These are phyloP conservation scores for Phytophthora niederhauseri DNA, from an alignment of 352 stramenopile genomes.

Conservation along the genomic window DNA sequence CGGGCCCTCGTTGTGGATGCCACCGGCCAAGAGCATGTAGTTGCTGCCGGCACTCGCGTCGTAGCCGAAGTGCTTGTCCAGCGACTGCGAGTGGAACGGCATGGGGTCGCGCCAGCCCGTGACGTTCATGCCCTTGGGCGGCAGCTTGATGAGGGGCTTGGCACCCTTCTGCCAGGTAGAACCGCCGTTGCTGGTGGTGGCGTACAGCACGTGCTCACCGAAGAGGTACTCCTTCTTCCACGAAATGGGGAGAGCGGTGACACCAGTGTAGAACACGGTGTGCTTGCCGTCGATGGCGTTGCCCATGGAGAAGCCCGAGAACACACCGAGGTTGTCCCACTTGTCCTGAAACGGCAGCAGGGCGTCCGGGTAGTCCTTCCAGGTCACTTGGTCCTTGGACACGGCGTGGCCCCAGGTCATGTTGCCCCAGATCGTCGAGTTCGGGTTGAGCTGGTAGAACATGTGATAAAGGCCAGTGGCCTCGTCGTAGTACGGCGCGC, in stretches of 20 bases:
- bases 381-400: slow-evolving; percentile 64
- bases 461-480: slow-evolving; percentile 67
- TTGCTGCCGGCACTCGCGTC: slow-evolving; percentile 36
- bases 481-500: slow-evolving; percentile 51
- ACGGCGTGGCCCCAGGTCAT: slow-evolving; percentile 73
- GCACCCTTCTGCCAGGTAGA: slow-evolving; percentile 59
- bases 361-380: slow-evolving; percentile 61
- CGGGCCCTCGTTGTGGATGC: slow-evolving; percentile 51
- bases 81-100: slow-evolving; percentile 51
- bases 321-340: slow-evolving; percentile 66
- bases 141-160: slow-evolving; percentile 45
- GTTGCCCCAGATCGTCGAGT: slow-evolving; percentile 55
- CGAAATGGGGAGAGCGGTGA: slow-evolving; percentile 47
- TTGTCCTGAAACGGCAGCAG: slow-evolving; percentile 51
- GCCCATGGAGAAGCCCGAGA: slow-evolving; percentile 59
- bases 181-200: slow-evolving; percentile 51
- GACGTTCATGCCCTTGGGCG: slow-evolving; percentile 49
- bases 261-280: slow-evolving; percentile 61
- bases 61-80: slow-evolving; percentile 41
- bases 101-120: slow-evolving; percentile 62
- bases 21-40: slow-evolving; percentile 56
- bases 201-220: slow-evolving; percentile 63
- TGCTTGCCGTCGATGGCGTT: slow-evolving; percentile 58
- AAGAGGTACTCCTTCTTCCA: slow-evolving; percentile 51
- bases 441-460: slow-evolving; percentile 71